These are phyloP conservation scores for Coniferiporia sulphurascens DNA, from an alignment of 1,284 basidiomycete species.

Conservation along the genomic window DNA sequence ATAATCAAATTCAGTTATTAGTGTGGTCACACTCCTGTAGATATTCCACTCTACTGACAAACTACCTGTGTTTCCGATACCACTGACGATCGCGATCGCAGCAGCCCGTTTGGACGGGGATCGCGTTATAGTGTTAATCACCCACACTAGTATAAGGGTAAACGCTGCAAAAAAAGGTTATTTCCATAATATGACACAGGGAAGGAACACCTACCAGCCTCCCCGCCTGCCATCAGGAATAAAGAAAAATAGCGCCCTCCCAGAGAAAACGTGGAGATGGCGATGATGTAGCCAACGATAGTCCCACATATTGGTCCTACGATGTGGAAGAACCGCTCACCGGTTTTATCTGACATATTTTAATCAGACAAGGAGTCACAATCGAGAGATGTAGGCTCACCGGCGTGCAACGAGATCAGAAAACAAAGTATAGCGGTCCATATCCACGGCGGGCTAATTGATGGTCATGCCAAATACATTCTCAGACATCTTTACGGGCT, in stretches of 20 bases:
- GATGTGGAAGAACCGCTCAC: slow-evolving; percentile 31
- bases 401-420: slow-evolving; percentile 35
- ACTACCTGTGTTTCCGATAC: slow-evolving; percentile 37
- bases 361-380: no score
- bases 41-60: slow-evolving; percentile 26
- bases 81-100: slow-evolving; percentile 41
- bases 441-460: slow-evolving; percentile 24
- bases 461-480: neutral
- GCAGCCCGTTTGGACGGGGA: slow-evolving; percentile 56
- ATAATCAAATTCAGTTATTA: neutral
- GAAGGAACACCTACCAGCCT: slow-evolving; percentile 14
- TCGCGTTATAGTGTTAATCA: slow-evolving; percentile 55
- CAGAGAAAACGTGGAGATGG: slow-evolving; percentile 21
- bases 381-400: slow-evolving; percentile 12
- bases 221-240: slow-evolving; percentile 23
- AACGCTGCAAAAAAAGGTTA: slow-evolving; percentile 25
- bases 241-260: slow-evolving; percentile 26
- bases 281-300: slow-evolving; percentile 26
- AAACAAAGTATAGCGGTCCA: slow-evolving; percentile 26
- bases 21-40: neutral
- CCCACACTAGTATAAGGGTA: slow-evolving; percentile 58
- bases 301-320: slow-evolving; percentile 21
- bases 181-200: neutral
- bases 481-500: neutral
- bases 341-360: slow-evolving; percentile 15